Percentiles rank a stretch among this genome's conserved stretches.
Conservation (phyloP, 139 green algal species). For the Coccomyxa sp. region DNA sequence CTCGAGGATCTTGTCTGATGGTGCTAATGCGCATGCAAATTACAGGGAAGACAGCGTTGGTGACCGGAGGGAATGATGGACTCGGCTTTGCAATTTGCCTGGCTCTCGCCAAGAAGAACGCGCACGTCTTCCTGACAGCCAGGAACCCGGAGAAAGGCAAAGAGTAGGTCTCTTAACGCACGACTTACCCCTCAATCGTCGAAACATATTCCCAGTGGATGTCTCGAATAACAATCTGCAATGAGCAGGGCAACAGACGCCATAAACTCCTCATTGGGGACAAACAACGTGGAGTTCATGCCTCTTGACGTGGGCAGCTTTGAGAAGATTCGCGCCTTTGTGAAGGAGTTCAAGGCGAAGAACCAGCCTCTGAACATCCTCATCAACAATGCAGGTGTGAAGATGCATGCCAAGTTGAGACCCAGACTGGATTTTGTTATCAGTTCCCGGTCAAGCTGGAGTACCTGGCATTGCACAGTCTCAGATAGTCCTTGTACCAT, state of each 20-base stretch:
- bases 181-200: neutral
- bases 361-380: conserved; percentile 19
- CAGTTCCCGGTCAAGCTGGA: too few species aligned
- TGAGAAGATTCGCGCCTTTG: conserved; percentile 29
- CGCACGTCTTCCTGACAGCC: conserved; percentile 1
- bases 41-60: neutral
- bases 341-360: conserved; percentile 9
- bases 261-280: neutral
- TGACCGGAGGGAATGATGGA: neutral
- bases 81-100: conserved; percentile 1
- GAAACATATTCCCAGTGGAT: neutral
- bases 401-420: too few species aligned
- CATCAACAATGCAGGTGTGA: conserved; percentile 39
- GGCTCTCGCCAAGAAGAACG: neutral
- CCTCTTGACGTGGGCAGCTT: conserved; percentile 30
- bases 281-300: conserved; percentile 13
- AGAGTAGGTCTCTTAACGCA: neutral
- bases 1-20: too few species aligned
- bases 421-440: too few species aligned
- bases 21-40: too few species aligned
- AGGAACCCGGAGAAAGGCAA: neutral
- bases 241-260: neutral
- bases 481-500: too few species aligned
- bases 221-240: neutral
- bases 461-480: too few species aligned